Evolutionary conservation across 768 basidiomycete genomes (phyloP).

Genomic region (Lentinula sp.): DNA sequence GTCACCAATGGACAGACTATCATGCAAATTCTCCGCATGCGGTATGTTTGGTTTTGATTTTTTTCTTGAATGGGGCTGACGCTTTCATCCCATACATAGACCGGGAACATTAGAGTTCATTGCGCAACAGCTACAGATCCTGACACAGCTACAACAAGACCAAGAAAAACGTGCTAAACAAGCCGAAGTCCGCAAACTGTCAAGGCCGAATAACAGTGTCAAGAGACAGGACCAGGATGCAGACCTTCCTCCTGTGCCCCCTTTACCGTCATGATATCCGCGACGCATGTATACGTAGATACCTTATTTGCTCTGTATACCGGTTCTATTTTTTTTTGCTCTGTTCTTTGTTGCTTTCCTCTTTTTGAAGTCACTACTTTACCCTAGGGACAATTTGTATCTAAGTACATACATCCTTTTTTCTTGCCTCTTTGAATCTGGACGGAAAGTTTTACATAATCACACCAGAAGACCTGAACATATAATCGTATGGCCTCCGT

Average conservation of each 20-base stretch:
- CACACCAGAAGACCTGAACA: too few relatives aligned
- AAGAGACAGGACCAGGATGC: conserved; percentile 25
- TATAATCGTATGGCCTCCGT: too few relatives aligned
- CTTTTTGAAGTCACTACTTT: not conserved
- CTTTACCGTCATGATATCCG: not conserved
- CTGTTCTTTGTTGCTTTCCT: not conserved
- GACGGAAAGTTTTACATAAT: too few relatives aligned
- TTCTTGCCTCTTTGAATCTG: not conserved
- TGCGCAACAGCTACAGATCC: conserved; percentile 77
- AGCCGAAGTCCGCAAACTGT: conserved; percentile 50
- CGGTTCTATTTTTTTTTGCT: not conserved
- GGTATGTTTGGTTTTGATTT: conserved; percentile 37
- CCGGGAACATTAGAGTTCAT: conserved; percentile 83
- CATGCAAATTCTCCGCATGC: conserved; percentile 91
- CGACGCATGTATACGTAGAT: not conserved
- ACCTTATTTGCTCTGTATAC: conserved; percentile 2
- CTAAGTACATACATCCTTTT: not conserved
- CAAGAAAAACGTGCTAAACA: conserved; percentile 69
- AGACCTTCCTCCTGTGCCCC: conserved; percentile 32
- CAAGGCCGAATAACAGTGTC: conserved; percentile 30
- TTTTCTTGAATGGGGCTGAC: not conserved
- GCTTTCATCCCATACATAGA: conserved; percentile 29
- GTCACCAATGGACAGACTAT: conserved; percentile 84
- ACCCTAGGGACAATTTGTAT: too few relatives aligned
- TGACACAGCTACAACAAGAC: conserved; percentile 77